Conservation (phyloP, 2,329 filamentous ascomycete species). For the Parastagonospora avenae region DNA sequence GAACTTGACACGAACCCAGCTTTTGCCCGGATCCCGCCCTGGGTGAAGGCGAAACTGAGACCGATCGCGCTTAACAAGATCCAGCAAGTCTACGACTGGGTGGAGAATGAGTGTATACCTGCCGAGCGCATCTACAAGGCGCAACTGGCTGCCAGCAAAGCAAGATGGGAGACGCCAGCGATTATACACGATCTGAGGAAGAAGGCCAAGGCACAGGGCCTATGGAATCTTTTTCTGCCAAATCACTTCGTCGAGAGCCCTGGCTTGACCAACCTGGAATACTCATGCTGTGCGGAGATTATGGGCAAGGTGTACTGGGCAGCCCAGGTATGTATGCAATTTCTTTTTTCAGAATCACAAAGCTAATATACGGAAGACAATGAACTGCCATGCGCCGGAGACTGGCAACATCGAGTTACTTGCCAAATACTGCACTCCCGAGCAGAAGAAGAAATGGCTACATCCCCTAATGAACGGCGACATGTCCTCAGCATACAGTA, state of each 20-base stretch:
- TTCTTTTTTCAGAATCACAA: background rate
- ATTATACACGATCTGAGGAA: constrained; percentile 50
- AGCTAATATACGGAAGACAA: constrained; percentile 37
- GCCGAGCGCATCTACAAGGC: constrained; percentile 51
- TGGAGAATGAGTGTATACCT: constrained; percentile 53
- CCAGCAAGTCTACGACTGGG: constrained; percentile 50
- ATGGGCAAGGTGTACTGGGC: constrained; percentile 56
- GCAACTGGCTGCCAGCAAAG: constrained; percentile 36
- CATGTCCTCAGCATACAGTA: constrained; percentile 57
- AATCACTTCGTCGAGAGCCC: constrained; percentile 51
- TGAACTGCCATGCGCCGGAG: constrained; percentile 55
- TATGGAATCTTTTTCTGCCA: constrained; percentile 50
- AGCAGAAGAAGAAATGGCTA: constrained; percentile 58
- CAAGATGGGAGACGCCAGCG: constrained; percentile 48
- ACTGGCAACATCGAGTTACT: constrained; percentile 61
- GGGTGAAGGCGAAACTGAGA: constrained; percentile 59
- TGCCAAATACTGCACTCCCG: constrained; percentile 57
- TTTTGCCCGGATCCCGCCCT: constrained; percentile 49
- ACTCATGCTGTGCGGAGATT: constrained; percentile 53
- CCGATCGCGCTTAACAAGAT: constrained; percentile 51
- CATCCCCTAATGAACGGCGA: constrained; percentile 56
- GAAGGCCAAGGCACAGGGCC: constrained; percentile 48
- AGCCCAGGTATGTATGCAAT: constrained; percentile 39
- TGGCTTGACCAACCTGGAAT: constrained; percentile 54
- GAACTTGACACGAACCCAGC: constrained; percentile 40